A percentile compares a stretch with the other conserved stretches of the same genome.
These are phyloP conservation scores for Pestalotiopsis sp. DNA, from an alignment of 2,329 filamentous ascomycete species.

Conservation along the genomic window DNA sequence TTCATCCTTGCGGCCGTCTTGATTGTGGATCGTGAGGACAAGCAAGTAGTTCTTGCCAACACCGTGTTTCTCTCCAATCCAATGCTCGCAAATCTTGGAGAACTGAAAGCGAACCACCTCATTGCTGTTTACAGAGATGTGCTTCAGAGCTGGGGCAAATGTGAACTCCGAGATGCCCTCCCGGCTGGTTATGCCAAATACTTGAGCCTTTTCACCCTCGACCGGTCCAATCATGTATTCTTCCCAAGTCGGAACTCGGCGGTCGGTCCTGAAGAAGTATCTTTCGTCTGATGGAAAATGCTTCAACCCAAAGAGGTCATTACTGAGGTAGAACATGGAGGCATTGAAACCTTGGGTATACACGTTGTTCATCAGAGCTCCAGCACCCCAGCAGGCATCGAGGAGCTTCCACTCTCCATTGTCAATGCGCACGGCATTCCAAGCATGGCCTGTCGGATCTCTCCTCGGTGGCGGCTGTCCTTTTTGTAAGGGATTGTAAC, in stretches of 20 bases:
- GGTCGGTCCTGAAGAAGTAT: slow-evolving; percentile 77
- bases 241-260: slow-evolving; percentile 71
- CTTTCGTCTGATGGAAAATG: slow-evolving; percentile 75
- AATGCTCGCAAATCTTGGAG: slow-evolving; percentile 78
- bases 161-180: slow-evolving; percentile 59
- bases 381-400: slow-evolving; percentile 92
- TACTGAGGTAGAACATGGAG: slow-evolving; percentile 60
- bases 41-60: slow-evolving; percentile 69
- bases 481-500: slow-evolving; percentile 63
- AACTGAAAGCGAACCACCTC: slow-evolving; percentile 77
- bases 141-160: slow-evolving; percentile 62
- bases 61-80: slow-evolving; percentile 72
- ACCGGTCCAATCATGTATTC: slow-evolving; percentile 74
- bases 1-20: slow-evolving; percentile 69
- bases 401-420: slow-evolving; percentile 87
- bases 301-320: slow-evolving; percentile 78
- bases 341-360: slow-evolving; percentile 74
- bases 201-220: slow-evolving; percentile 48
- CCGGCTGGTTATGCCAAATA: slow-evolving; percentile 45
- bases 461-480: slow-evolving; percentile 68
- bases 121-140: slow-evolving; percentile 62
- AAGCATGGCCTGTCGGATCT: slow-evolving; percentile 73
- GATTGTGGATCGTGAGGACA: slow-evolving; percentile 67
- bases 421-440: slow-evolving; percentile 92
- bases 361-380: slow-evolving; percentile 49